A percentile compares a stretch with the other conserved stretches of the same genome.
Conservation (phyloP, 495 filamentous ascomycete species). For the Trichocladium antarcticum region DNA sequence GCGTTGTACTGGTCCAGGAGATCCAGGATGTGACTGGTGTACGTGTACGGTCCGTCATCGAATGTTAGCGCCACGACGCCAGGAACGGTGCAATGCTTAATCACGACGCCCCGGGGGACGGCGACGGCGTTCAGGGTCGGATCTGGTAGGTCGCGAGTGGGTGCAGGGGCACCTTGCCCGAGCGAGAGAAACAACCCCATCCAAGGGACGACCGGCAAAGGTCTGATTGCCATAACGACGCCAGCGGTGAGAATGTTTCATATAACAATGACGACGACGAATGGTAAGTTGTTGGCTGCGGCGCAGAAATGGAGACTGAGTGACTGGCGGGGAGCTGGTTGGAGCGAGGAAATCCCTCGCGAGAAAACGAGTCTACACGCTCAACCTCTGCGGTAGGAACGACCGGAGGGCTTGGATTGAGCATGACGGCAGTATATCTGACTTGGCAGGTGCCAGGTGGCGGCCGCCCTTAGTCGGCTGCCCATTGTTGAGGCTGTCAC, state of each 20-base stretch:
- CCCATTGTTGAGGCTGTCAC: too few relatives aligned
- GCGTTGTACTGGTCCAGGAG: slow-evolving; percentile 36
- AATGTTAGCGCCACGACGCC: slow-evolving; percentile 34
- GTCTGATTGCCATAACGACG: background rate
- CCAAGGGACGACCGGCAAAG: slow-evolving; percentile 4
- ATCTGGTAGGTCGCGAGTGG: slow-evolving; percentile 1
- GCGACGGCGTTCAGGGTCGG: background rate
- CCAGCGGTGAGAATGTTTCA: background rate
- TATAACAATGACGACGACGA: slow-evolving; percentile 1
- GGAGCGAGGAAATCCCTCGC: background rate
- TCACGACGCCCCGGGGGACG: slow-evolving; percentile 24
- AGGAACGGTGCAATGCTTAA: slow-evolving; percentile 49
- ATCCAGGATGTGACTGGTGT: slow-evolving; percentile 25
- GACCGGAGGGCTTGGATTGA: too few relatives aligned
- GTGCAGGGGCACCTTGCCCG: slow-evolving; percentile 2
- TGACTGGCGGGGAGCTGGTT: background rate
- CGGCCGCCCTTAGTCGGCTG: too few relatives aligned
- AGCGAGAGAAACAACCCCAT: slow-evolving; percentile 4
- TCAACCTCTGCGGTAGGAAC: too few relatives aligned
- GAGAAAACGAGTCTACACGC: too few relatives aligned
- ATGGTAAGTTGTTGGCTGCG: too few relatives aligned
- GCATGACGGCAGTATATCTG: too few relatives aligned
- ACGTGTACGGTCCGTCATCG: slow-evolving; percentile 36
- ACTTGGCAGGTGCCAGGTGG: too few relatives aligned
- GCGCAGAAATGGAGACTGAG: background rate